Evolutionary conservation across 257 asterid genomes (phyloP), one percentile per base, ranked within the genome.

Genomic region (Solanum arcanum): DNA sequence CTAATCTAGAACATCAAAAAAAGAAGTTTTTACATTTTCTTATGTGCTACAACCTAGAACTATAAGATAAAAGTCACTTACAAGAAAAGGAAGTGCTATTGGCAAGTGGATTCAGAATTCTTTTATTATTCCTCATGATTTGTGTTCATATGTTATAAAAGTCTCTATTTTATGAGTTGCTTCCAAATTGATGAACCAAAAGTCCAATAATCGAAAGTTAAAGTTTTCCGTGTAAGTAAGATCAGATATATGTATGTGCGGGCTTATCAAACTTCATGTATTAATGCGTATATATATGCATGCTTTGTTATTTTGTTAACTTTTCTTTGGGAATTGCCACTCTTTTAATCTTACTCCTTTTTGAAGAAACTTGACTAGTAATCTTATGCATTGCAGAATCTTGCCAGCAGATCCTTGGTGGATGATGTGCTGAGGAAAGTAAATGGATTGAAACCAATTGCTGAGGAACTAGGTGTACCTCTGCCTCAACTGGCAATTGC

Each of bases 401-500:
- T 97, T 13, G 99, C 99, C 18, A 92, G 86, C 90, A 92, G 99
- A 90, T 92, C 99, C 29, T 88, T 97, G 95, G 98, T 93, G 83
- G 98, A 96, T 84, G 99, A 97, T 84, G 95, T 92, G 87, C 89
- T 96, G 90, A 93, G 49, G 94, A 97, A 95, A 91, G 98, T 95
- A 66, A 90, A 91, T 25, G 94, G 94, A 77, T 62, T 97, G 91
- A 94, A 92, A 88, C 99, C 99, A 44, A 96, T 97, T 86, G 99
- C 99, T 2, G 94, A 93, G 9, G 98, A 94, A 90, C 92, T 96
- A 29, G 99, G 95, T 3, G 99, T 96, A 89, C 90, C 98, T 90
- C 87, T 96, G 56, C 89, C 99, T 80, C 99, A 96, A 90, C 97
- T 97, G 73, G 98, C 99, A 29, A 94, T 97, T 88, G 99, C 99